Conservation (phyloP, 78 protist species). For the Neovahlkampfia damariscottae region DNA sequence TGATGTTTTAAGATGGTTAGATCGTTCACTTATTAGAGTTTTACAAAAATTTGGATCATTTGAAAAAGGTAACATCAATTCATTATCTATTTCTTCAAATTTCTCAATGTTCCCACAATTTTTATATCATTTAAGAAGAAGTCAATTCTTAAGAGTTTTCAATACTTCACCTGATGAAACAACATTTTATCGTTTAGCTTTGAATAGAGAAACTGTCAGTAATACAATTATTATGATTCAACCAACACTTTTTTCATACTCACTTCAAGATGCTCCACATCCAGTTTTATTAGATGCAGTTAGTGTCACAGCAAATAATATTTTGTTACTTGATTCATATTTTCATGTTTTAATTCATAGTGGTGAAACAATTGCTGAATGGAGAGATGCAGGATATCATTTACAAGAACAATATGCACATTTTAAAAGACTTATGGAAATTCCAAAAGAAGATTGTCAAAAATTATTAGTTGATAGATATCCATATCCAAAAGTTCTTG, state of each 20-base stretch:
- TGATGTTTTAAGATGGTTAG: constrained; percentile 95
- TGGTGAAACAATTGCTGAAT: constrained; percentile 84
- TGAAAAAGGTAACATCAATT: constrained; percentile 53
- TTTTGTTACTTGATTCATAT: constrained; percentile 91
- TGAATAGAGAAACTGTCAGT: constrained; percentile 53
- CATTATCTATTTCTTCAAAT: constrained; percentile 50
- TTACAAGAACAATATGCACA: constrained; percentile 2
- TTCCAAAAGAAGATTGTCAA: constrained; percentile 6
- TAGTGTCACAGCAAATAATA: constrained; percentile 46
- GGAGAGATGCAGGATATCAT: constrained; percentile 61
- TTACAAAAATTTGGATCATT: constrained; percentile 65
- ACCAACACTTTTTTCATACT: constrained; percentile 82
- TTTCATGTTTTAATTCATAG: constrained; percentile 87
- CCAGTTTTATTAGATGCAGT: constrained; percentile 71
- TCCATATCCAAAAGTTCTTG: constrained; percentile 24
- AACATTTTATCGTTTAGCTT: constrained; percentile 43
- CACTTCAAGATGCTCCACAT: constrained; percentile 47
- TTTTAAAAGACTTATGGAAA: background rate
- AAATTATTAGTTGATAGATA: constrained; percentile 5
- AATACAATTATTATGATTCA: constrained; percentile 89
- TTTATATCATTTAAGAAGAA: constrained; percentile 95
- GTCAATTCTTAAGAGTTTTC: constrained; percentile 84
- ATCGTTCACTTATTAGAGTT: constrained; percentile 82
- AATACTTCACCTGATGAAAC: constrained; percentile 94
- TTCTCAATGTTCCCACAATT: constrained; percentile 90